phyloP scores from a whole-genome alignment of 2,329 filamentous ascomycete genomes.

The Aureobasidium sp. region DNA sequence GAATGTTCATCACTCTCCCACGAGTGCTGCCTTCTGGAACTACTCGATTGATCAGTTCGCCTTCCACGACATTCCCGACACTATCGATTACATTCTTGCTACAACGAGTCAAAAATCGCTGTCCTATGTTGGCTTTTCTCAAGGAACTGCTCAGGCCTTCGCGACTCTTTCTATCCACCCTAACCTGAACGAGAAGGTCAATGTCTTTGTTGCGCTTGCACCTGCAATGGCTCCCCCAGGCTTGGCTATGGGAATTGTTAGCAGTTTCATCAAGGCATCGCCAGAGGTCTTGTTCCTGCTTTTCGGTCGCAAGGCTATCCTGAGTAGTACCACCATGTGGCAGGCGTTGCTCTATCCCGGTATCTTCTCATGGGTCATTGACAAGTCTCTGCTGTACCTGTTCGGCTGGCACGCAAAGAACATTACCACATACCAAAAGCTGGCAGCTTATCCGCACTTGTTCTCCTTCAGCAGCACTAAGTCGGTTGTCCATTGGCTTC shows the following conservation, averaged over 20 bases:
- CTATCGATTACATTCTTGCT: constrained; percentile 81
- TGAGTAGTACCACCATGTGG: constrained; percentile 94
- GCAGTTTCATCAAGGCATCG: constrained; percentile 86
- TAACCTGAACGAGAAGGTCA: constrained; percentile 81
- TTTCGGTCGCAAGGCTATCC: constrained; percentile 83
- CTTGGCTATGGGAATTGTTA: constrained; percentile 80
- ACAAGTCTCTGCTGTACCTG: constrained; percentile 69
- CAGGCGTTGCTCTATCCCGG: constrained; percentile 91
- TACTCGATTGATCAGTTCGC: constrained; percentile 99
- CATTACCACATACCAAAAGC: constrained; percentile 78
- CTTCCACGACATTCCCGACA: constrained; percentile 94
- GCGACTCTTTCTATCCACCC: constrained; percentile 89
- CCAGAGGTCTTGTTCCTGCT: constrained; percentile 87
- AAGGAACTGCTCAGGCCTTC: constrained; percentile 95
- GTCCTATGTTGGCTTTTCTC: constrained; percentile 95
- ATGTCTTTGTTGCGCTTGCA: constrained; percentile 91
- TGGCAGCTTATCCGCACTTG: constrained; percentile 89
- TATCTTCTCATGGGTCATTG: constrained; percentile 82
- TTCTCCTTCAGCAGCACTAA: constrained; percentile 98
- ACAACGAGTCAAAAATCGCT: constrained; percentile 75
- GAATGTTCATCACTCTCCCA: constrained; percentile 66
- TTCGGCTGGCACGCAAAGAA: constrained; percentile 87
- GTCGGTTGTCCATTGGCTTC: constrained; percentile 97
- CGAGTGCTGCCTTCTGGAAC: constrained; percentile 78
- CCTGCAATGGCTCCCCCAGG: constrained; percentile 95